Conservation (phyloP, 1,139 yeast species). For the Yamadazyma siamensis region DNA sequence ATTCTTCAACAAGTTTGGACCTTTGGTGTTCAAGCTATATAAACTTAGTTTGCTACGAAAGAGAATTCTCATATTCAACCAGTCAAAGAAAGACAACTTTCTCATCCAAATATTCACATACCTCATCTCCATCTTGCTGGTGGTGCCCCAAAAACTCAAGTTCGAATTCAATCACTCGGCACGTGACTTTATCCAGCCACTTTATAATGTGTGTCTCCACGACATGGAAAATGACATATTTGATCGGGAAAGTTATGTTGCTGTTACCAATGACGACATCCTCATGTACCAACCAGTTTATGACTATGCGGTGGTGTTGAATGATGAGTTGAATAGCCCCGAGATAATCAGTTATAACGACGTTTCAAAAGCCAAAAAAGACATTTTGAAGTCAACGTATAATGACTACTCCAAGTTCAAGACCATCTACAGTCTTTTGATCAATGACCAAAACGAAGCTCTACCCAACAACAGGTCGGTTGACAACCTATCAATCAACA, state of each 20-base stretch:
- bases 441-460: constrained; percentile 18
- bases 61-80: constrained; percentile 56
- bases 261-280: constrained; percentile 71
- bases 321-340: constrained; percentile 17
- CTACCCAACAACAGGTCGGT: constrained; percentile 11
- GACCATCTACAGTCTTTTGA: constrained; percentile 27
- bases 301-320: constrained; percentile 44
- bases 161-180: constrained; percentile 8
- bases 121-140: constrained; percentile 32
- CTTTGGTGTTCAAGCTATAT: constrained; percentile 68
- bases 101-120: constrained; percentile 31
- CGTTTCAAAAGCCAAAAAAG: constrained; percentile 5
- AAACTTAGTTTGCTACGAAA: constrained; percentile 63
- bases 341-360: constrained; percentile 13
- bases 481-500: constrained; percentile 24
- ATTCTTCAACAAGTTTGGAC: constrained; percentile 59
- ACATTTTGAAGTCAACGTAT: constrained; percentile 26
- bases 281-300: constrained; percentile 56
- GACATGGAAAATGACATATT: constrained; percentile 35
- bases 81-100: constrained; percentile 23
- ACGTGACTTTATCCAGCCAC: constrained; percentile 36
- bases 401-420: constrained; percentile 40
- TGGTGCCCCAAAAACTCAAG: constrained; percentile 33
- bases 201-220: constrained; percentile 64
- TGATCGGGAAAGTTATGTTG: constrained; percentile 25